A percentile compares a stretch with the other conserved stretches of the same genome.
Conservation (phyloP, 2,329 filamentous ascomycete genomes). For the Neonectria ditissima region DNA sequence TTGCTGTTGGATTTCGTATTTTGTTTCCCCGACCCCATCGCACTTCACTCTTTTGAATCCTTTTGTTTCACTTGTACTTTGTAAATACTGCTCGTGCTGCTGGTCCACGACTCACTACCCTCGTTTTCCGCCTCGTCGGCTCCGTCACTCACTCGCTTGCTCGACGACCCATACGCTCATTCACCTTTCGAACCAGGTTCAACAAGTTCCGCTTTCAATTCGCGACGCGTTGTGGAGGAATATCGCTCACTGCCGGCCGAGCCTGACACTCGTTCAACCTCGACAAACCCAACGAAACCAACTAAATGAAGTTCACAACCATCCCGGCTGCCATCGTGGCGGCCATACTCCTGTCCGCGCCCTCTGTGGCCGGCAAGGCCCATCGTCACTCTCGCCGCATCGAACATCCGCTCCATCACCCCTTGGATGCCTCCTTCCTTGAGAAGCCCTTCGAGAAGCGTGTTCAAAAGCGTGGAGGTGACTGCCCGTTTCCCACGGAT, state of each 20-base stretch:
- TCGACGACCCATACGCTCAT: slow-evolving; percentile 41
- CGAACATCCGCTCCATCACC: slow-evolving; percentile 50
- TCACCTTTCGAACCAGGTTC: slow-evolving; percentile 27
- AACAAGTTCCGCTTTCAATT: slow-evolving; percentile 13
- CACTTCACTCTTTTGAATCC: slow-evolving; percentile 30
- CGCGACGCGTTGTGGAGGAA: slow-evolving; percentile 38
- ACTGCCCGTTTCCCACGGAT: slow-evolving; percentile 72
- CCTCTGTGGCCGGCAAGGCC: slow-evolving; percentile 50
- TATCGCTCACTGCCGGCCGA: slow-evolving; percentile 31
- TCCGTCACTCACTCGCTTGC: slow-evolving; percentile 41
- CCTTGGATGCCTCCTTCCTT: slow-evolving; percentile 51
- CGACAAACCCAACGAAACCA: slow-evolving; percentile 37
- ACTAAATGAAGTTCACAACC: slow-evolving; percentile 65
- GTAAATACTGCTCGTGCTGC: slow-evolving; percentile 39
- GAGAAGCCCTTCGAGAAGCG: slow-evolving; percentile 37
- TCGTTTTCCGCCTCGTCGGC: slow-evolving; percentile 32
- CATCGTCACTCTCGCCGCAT: slow-evolving; percentile 50
- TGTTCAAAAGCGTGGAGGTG: slow-evolving; percentile 64
- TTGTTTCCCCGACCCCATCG: slow-evolving; percentile 32
- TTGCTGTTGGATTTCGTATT: slow-evolving; percentile 34
- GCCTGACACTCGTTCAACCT: slow-evolving; percentile 38
- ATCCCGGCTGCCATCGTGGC: slow-evolving; percentile 63
- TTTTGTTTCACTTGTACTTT: slow-evolving; percentile 37
- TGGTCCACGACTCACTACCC: slow-evolving; percentile 36
- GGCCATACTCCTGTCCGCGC: slow-evolving; percentile 60